Evolutionary conservation across 164 flowering plant genomes (phyloP).

Genomic region (Taxillus chinensis): DNA sequence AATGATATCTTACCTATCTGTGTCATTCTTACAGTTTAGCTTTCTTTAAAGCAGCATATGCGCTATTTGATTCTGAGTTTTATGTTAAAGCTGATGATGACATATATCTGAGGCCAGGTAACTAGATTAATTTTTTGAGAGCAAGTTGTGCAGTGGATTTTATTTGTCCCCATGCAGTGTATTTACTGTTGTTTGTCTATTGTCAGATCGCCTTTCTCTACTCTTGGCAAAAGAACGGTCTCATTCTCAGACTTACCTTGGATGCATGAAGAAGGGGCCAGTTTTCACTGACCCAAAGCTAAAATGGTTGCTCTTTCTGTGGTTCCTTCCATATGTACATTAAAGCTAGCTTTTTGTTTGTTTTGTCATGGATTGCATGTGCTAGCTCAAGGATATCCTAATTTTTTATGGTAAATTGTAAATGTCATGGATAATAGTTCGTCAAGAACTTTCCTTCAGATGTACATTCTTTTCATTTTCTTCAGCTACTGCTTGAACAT

Average conservation of each 20-base stretch:
- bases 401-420: too few species aligned
- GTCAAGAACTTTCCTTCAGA: too few species aligned
- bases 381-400: too few species aligned
- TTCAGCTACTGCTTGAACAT: too few species aligned
- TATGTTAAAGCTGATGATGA: constrained; percentile 98
- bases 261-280: constrained; percentile 92
- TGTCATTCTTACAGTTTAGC: constrained; percentile 41
- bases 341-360: too few species aligned
- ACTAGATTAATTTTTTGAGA: background rate
- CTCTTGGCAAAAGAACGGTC: constrained; percentile 80
- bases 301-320: constrained; percentile 44
- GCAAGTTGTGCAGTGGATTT: too few species aligned
- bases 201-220: constrained; percentile 73
- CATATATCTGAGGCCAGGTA: constrained; percentile 85
- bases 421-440: too few species aligned
- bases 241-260: constrained; percentile 70
- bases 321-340: too few species aligned
- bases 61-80: constrained; percentile 74
- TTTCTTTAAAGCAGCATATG: constrained; percentile 84
- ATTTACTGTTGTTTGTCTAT: constrained; percentile 7
- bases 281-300: constrained; percentile 82
- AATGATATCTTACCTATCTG: background rate
- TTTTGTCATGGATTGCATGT: too few species aligned
- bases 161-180: background rate
- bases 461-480: too few species aligned